phyloP scores from a whole-genome alignment of 164 flowering plant species.

The Nymphaea thermarum region DNA sequence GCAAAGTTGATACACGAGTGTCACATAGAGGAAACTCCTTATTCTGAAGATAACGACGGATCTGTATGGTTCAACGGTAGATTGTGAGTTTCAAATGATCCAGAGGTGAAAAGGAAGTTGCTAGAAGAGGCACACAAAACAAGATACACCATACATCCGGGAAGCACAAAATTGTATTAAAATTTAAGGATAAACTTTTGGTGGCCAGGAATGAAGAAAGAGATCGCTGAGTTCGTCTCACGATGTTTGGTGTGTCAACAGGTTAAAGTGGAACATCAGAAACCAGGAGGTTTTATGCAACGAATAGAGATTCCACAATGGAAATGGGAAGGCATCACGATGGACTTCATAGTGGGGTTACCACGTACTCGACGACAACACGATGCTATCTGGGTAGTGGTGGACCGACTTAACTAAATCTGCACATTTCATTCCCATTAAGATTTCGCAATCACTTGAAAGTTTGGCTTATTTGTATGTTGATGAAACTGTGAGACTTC shows the following conservation, averaged over 20 bases:
- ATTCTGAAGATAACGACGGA: too few species aligned
- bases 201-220: constrained; percentile 2
- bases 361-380: not conserved
- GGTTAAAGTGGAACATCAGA: not conserved
- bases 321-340: not conserved
- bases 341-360: constrained; percentile 1
- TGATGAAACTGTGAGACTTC: not conserved
- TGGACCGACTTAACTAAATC: not conserved
- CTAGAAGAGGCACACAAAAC: constrained; percentile 1
- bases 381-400: not conserved
- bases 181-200: not conserved
- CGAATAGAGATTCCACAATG: not conserved
- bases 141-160: constrained; percentile 4
- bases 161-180: constrained; percentile 7
- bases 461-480: not conserved
- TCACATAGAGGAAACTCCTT: not conserved
- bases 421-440: not conserved
- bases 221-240: not conserved
- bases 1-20: not conserved
- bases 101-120: not conserved
- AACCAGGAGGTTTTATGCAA: not conserved
- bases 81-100: not conserved
- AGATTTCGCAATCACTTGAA: not conserved
- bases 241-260: constrained; percentile 1
- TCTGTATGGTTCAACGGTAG: not conserved